phyloP scores from a whole-genome alignment of 306 rosid genomes.

The Vachellia pachyceras region DNA sequence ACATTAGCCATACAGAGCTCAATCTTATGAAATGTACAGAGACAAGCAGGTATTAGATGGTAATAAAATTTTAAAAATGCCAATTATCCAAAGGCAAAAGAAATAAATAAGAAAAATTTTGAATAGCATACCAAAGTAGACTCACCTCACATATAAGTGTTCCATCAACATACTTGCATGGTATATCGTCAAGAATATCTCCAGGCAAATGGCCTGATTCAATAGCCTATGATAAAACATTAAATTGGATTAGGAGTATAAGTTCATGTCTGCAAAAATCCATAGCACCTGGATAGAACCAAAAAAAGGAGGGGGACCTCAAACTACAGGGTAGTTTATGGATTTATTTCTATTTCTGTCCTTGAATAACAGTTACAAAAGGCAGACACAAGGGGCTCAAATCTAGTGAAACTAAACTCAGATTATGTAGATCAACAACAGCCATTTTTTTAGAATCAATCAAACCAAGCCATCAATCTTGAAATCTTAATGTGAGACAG shows the following conservation, averaged over 20 bases:
- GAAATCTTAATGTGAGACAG: slow-evolving; percentile 28
- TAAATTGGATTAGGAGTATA: slow-evolving; percentile 34
- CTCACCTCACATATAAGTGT: slow-evolving; percentile 91
- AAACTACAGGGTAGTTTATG: too few species aligned
- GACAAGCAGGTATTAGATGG: slow-evolving; percentile 27
- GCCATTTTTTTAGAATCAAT: not conserved
- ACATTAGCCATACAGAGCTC: slow-evolving; percentile 31
- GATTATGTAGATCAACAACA: slow-evolving; percentile 26
- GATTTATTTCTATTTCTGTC: slow-evolving; percentile 23
- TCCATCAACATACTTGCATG: slow-evolving; percentile 91
- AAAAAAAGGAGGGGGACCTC: too few species aligned
- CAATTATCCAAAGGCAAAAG: not conserved
- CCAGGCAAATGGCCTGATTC: slow-evolving; percentile 97
- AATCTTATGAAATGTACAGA: too few species aligned
- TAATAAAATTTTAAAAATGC: slow-evolving; percentile 19
- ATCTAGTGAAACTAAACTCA: slow-evolving; percentile 11
- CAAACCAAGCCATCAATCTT: slow-evolving; percentile 34
- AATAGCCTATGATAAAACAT: slow-evolving; percentile 72
- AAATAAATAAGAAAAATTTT: slow-evolving; percentile 25
- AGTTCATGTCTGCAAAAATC: slow-evolving; percentile 3
- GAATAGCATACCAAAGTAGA: slow-evolving; percentile 37
- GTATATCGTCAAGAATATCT: slow-evolving; percentile 90
- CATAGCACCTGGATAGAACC: slow-evolving; percentile 18
- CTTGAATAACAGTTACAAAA: slow-evolving; percentile 33
- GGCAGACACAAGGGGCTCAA: slow-evolving; percentile 33